A percentile compares a stretch with the other conserved stretches of the same genome.
Evolutionary conservation across 257 asterid species (phyloP).

Genomic region (Thymus mandschuricus): DNA sequence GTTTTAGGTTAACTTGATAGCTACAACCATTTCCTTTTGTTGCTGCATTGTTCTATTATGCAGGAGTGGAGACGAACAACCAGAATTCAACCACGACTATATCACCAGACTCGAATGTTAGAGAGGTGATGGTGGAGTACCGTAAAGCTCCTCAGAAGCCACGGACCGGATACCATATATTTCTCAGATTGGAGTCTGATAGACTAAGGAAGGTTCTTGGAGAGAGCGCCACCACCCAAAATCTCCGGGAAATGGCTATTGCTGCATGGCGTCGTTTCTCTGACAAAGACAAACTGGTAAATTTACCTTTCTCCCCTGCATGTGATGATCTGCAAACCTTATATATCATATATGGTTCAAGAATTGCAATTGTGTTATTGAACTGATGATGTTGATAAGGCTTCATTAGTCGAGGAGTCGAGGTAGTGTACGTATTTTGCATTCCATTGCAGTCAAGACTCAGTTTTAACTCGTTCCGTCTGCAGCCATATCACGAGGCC

Average conservation of each 20-base stretch:
- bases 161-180: constrained; percentile 64
- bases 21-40: too few relatives aligned
- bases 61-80: constrained; percentile 41
- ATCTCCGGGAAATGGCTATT: constrained; percentile 51
- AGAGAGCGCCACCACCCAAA: constrained; percentile 36
- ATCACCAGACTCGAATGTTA: constrained; percentile 14
- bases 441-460: background rate
- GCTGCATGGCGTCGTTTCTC: constrained; percentile 60
- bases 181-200: constrained; percentile 55
- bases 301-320: background rate
- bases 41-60: constrained; percentile 14
- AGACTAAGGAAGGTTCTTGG: constrained; percentile 50
- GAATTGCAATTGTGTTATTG: too few relatives aligned
- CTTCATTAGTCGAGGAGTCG: too few relatives aligned
- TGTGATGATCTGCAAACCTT: background rate
- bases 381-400: too few relatives aligned
- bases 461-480: constrained; percentile 1
- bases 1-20: too few relatives aligned
- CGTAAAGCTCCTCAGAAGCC: constrained; percentile 49
- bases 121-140: constrained; percentile 31
- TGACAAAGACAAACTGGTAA: constrained; percentile 58
- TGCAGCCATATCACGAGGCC: constrained; percentile 71
- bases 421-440: too few relatives aligned
- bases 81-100: constrained; percentile 30
- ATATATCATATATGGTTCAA: too few relatives aligned